A percentile compares a stretch with the other conserved stretches of the same genome.
Conservation (phyloP, 1,139 yeast species). For the Suhomyces bribrorum region DNA sequence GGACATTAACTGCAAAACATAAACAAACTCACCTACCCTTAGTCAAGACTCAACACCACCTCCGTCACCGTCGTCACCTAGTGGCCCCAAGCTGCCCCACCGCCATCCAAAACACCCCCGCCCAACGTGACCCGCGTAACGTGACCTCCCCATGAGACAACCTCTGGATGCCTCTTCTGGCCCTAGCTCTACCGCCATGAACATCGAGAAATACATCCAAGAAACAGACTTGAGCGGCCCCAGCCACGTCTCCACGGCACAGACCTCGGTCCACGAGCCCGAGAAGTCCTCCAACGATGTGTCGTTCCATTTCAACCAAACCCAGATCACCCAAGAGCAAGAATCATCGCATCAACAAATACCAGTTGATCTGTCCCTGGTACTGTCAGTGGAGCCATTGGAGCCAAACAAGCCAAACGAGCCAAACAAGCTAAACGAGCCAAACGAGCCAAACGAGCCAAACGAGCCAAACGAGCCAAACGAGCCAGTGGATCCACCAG, state of each 20-base stretch:
- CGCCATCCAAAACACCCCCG: background rate
- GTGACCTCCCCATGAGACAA: constrained; percentile 7
- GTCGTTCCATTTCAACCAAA: constrained; percentile 10
- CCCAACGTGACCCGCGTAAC: background rate
- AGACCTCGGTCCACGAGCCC: constrained; percentile 14
- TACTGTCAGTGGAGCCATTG: background rate
- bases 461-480: background rate
- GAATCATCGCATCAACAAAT: no score
- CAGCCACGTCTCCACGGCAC: constrained; percentile 16
- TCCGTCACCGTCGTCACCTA: background rate
- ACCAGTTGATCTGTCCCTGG: background rate
- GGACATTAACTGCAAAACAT: constrained; percentile 1
- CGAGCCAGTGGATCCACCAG: background rate
- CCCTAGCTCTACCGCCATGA: constrained; percentile 25
- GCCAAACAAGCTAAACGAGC: background rate
- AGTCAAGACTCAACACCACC: background rate
- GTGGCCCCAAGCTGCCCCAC: background rate
- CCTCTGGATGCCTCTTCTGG: constrained; percentile 26
- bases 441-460: background rate
- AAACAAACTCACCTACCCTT: constrained; percentile 2
- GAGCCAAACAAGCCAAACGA: background rate
- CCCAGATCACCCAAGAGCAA: background rate
- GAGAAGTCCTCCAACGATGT: constrained; percentile 14
- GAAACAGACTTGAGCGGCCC: constrained; percentile 30
- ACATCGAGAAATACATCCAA: constrained; percentile 25